These are phyloP conservation scores for Cicer cuneatum DNA, from an alignment of 306 rosid species.

Conservation along the genomic window DNA sequence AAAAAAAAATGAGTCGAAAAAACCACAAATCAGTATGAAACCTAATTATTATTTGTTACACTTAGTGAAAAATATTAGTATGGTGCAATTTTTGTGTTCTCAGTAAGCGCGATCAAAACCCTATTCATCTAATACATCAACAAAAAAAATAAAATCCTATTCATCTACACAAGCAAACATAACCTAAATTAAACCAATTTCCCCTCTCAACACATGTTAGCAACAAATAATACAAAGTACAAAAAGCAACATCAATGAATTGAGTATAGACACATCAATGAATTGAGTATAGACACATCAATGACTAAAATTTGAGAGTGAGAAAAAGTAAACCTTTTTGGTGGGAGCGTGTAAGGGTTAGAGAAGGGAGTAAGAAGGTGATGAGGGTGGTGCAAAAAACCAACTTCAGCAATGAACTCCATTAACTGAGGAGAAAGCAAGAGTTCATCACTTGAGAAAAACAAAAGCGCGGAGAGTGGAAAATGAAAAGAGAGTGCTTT, in stretches of 20 bases:
- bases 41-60: slow-evolving; percentile 21
- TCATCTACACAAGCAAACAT: slow-evolving; percentile 18
- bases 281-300: slow-evolving; percentile 35
- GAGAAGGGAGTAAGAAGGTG: slow-evolving; percentile 45
- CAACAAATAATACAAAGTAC: not conserved
- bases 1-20: slow-evolving; percentile 18
- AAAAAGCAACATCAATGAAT: slow-evolving; percentile 25
- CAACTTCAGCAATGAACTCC: slow-evolving; percentile 59
- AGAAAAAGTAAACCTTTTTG: slow-evolving; percentile 52
- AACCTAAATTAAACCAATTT: slow-evolving; percentile 18
- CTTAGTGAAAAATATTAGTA: not conserved
- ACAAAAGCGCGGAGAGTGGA: too few species aligned
- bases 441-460: slow-evolving; percentile 42
- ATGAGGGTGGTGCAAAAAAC: slow-evolving; percentile 50
- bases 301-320: slow-evolving; percentile 44
- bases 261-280: slow-evolving; percentile 22
- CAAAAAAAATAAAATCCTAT: not conserved
- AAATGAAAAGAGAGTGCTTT: too few species aligned
- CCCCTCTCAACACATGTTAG: not conserved
- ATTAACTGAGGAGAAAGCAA: slow-evolving; percentile 42
- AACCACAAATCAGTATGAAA: slow-evolving; percentile 7
- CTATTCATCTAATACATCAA: not conserved
- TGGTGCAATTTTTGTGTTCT: not conserved
- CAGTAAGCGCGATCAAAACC: not conserved
- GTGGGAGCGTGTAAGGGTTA: slow-evolving; percentile 45